Base-by-base conservation (phyloP, 805 yeast genomes). In the Teunomyces panamensis region DNA sequence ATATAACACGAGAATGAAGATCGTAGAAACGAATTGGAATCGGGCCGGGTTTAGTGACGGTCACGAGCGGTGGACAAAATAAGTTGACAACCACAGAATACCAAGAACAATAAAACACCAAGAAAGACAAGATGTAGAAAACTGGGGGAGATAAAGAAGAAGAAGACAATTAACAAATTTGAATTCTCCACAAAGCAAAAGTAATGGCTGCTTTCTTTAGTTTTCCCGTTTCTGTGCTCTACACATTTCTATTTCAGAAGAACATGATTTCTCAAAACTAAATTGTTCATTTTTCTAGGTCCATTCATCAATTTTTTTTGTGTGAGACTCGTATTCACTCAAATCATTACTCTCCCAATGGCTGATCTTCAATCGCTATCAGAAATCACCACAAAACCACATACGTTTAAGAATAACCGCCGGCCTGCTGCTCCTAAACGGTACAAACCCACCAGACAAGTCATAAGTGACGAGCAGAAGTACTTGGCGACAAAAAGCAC, bases 401-500 rank as follows among this genome's bases (percentile, higher is more conserved):
- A 78, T 42, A 54, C 67, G n/a, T 88, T 87, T 76, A 89, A 87
- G 62, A 61, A 60, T 41, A 76, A 69, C 46, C 57, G 66, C 14
- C 74, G 81, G 64, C 52, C 56, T n/a, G 68, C 75, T 1, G 76
- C 85, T 6, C 70, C 73, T 43, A 75, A 85, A 54, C 74, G 95
- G 47, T 85, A 82, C 64, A 89, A 90, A 63, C 83, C 94, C 26
- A 68, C 80, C 20, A 81, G 84, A 58, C 95, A 91, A 57, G 69
- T 90, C 13, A 51, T 85, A 2, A 75, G 81, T 5, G 97, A 92
- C 56, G 98, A 92, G 64, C 78, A 79, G 56, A 85, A 86, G 58
- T 78, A 92, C 42, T 68, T 74, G 28, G 76, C 72, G 48, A 58
- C 72, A 47, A 68, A 73, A 44, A 63, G 67, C 16, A 57, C 66